Conservation (phyloP, 2,329 filamentous ascomycete genomes). For the Pestalotiopsis sp. region DNA sequence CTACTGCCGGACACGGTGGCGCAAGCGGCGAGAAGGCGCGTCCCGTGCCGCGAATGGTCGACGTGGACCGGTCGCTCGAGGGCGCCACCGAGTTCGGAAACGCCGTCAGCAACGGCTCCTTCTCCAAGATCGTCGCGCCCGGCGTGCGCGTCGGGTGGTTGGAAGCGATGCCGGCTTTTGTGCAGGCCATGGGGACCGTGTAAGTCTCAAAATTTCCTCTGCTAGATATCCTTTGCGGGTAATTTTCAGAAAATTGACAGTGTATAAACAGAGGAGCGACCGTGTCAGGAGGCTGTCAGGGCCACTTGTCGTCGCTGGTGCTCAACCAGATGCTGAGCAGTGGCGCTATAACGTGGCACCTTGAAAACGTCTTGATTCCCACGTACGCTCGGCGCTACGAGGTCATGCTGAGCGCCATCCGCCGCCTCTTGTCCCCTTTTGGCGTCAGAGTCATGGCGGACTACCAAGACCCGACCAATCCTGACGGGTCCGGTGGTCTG, state of each 20-base stretch:
- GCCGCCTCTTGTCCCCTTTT: background rate
- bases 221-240: background rate
- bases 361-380: background rate
- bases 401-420: background rate
- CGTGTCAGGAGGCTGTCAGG: conserved; percentile 56
- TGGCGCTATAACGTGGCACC: background rate
- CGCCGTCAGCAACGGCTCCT: conserved; percentile 63
- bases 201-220: background rate
- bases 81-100: conserved; percentile 66
- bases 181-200: conserved; percentile 37
- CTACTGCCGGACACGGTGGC: background rate
- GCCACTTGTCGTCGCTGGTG: conserved; percentile 54
- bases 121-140: conserved; percentile 65
- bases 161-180: conserved; percentile 47
- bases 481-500: background rate
- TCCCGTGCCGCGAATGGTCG: conserved; percentile 55
- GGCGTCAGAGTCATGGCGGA: background rate
- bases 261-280: conserved; percentile 38
- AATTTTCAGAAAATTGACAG: background rate
- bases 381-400: background rate
- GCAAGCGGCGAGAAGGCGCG: too few species aligned
- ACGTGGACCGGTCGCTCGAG: conserved; percentile 60
- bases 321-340: background rate
- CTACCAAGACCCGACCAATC: background rate
- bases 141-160: conserved; percentile 65